Evolutionary conservation across 139 green algal species (phyloP).

Genomic region (Desmodesmus armatus): DNA sequence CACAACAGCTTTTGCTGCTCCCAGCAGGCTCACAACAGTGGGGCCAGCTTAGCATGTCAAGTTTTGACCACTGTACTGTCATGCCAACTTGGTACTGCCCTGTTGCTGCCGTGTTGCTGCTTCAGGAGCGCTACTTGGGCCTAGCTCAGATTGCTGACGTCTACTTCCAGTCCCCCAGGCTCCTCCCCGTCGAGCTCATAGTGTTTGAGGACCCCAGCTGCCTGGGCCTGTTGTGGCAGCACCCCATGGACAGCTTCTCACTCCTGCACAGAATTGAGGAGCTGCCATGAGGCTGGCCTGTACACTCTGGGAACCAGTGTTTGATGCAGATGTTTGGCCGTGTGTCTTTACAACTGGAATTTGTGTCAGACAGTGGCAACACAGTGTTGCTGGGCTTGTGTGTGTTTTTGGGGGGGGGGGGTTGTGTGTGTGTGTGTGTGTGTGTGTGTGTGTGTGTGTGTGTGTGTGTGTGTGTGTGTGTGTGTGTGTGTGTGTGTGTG

Average conservation of each 20-base stretch:
- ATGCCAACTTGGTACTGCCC: neutral
- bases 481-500: no score
- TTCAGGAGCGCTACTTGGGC: conserved; percentile 37
- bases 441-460: no score
- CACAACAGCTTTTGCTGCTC: neutral
- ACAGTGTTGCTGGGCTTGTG: no score
- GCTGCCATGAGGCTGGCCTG: no score
- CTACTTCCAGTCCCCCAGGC: neutral
- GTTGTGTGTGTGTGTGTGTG: no score
- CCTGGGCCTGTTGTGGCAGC: conserved; percentile 35
- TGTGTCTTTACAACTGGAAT: no score
- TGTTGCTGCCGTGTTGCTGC: neutral
- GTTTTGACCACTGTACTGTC: neutral
- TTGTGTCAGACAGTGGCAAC: no score
- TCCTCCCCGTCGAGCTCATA: conserved; percentile 40
- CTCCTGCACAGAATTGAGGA: conserved; percentile 8
- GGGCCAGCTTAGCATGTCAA: neutral
- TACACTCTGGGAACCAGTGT: no score
- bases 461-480: no score
- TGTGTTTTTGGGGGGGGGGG: no score
- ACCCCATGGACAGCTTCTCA: conserved; percentile 35
- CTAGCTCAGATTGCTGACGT: conserved; percentile 32
- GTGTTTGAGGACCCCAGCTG: conserved; percentile 14
- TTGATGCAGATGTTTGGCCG: no score
- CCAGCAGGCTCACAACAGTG: neutral